Percentiles rank a stretch among this genome's conserved stretches.
Conservation (phyloP, 1,284 basidiomycete genomes). For the Trichosporon coremiiforme region DNA sequence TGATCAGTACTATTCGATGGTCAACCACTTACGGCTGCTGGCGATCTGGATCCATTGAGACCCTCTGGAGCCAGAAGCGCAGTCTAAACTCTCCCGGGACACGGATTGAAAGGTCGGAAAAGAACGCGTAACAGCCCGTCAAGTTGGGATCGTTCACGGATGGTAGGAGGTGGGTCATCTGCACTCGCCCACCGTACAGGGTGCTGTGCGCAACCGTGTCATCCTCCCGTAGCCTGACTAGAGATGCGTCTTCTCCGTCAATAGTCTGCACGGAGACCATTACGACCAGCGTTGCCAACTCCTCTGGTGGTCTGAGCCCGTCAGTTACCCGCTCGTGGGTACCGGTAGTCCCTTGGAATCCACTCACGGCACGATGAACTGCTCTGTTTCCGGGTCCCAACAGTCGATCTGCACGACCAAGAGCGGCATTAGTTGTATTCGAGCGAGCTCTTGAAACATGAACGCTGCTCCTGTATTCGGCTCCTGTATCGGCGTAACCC, state of each 20-base stretch:
- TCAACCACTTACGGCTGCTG: background rate
- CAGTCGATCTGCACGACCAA: slow-evolving; percentile 12
- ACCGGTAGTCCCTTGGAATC: background rate
- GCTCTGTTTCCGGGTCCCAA: slow-evolving; percentile 7
- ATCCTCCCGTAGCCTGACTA: background rate
- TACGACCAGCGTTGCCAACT: slow-evolving; percentile 1
- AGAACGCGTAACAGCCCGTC: slow-evolving; percentile 15
- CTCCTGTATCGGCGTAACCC: slow-evolving; percentile 15
- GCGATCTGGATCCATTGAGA: background rate
- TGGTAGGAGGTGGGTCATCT: background rate
- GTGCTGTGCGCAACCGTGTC: background rate
- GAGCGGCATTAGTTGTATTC: slow-evolving; percentile 13
- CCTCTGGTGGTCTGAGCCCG: background rate
- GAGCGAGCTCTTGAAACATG: slow-evolving; percentile 10
- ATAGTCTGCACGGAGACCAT: slow-evolving; percentile 11
- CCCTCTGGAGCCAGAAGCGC: background rate
- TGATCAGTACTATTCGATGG: background rate
- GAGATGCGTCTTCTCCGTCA: slow-evolving; percentile 12
- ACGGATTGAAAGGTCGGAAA: slow-evolving; percentile 14
- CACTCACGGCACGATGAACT: slow-evolving; percentile 16
- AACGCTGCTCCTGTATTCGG: slow-evolving; percentile 3
- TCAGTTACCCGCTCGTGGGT: background rate
- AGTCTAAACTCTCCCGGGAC: background rate
- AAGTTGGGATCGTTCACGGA: background rate
- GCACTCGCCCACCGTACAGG: background rate